Conservation (phyloP, 192 early-diverging fungal species). For the Backusella mclennaniae region DNA sequence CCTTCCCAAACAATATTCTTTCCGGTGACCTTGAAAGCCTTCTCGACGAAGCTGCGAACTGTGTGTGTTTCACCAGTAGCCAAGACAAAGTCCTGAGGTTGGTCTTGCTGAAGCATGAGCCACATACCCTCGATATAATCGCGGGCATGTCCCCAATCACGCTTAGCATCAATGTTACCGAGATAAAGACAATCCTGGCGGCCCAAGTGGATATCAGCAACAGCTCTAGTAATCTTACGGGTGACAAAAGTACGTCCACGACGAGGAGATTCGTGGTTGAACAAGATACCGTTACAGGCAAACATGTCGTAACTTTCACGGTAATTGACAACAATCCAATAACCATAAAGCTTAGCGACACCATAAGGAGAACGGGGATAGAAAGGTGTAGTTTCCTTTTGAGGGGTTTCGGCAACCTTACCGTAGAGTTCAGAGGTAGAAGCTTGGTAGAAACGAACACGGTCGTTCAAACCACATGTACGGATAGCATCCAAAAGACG, state of each 20-base stretch:
- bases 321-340: slow-evolving; percentile 81
- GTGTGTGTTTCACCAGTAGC: slow-evolving; percentile 82
- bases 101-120: slow-evolving; percentile 77
- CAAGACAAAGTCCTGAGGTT: slow-evolving; percentile 71
- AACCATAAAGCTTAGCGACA: slow-evolving; percentile 80
- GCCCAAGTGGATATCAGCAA: slow-evolving; percentile 69
- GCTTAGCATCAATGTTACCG: slow-evolving; percentile 75
- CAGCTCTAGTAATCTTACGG: slow-evolving; percentile 74
- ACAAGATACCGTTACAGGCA: slow-evolving; percentile 77
- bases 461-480: slow-evolving; percentile 64
- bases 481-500: slow-evolving; percentile 77
- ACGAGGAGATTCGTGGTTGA: slow-evolving; percentile 78
- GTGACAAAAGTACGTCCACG: slow-evolving; percentile 78
- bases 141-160: slow-evolving; percentile 82
- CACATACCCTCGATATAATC: slow-evolving; percentile 83
- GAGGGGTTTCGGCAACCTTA: slow-evolving; percentile 73
- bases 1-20: slow-evolving; percentile 67
- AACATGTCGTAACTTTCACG: slow-evolving; percentile 79
- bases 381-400: slow-evolving; percentile 80
- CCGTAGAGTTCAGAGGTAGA: slow-evolving; percentile 77
- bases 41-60: slow-evolving; percentile 73
- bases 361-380: slow-evolving; percentile 82
- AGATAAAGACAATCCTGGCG: slow-evolving; percentile 68
- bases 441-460: slow-evolving; percentile 65
- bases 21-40: slow-evolving; percentile 65